Percentiles rank a stretch among this genome's conserved stretches.
Evolutionary conservation across 192 early-diverging fungal species (phyloP).

Genomic region (Coemansia sp.): DNA sequence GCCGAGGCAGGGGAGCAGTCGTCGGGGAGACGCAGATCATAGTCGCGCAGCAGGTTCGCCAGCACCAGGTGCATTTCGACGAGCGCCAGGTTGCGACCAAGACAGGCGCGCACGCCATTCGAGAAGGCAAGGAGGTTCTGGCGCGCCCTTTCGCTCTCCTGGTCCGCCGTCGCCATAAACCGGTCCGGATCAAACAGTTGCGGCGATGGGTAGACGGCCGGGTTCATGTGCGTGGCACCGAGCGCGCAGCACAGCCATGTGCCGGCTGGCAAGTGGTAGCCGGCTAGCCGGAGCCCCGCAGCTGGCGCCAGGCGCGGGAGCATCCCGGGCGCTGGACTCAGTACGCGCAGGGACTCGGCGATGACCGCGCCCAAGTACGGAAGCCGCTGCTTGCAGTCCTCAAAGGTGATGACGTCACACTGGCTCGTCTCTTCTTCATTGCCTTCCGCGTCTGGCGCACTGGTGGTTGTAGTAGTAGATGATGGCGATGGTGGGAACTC

Average conservation of each 20-base stretch:
- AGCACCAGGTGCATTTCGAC: conserved; percentile 55
- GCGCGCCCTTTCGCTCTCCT: background rate
- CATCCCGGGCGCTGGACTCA: conserved; percentile 43
- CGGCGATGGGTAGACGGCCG: conserved; percentile 16
- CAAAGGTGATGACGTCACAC: conserved; percentile 22
- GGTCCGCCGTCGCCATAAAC: conserved; percentile 21
- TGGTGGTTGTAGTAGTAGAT: background rate
- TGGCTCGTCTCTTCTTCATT: too few species aligned
- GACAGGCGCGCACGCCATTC: conserved; percentile 54
- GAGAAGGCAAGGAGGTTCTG: conserved; percentile 53
- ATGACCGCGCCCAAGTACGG: conserved; percentile 52
- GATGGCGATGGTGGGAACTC: conserved; percentile 14
- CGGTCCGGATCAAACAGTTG: conserved; percentile 44
- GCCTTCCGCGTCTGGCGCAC: background rate
- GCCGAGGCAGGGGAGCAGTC: background rate
- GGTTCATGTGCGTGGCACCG: conserved; percentile 36
- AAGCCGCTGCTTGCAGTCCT: conserved; percentile 23
- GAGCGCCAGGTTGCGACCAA: conserved; percentile 55
- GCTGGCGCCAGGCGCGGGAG: conserved; percentile 36
- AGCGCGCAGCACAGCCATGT: conserved; percentile 47
- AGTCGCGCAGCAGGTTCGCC: conserved; percentile 42
- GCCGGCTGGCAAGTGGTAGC: conserved; percentile 43
- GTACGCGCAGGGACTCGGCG: conserved; percentile 47
- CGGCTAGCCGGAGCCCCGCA: conserved; percentile 35
- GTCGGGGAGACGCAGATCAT: conserved; percentile 16